phyloP scores from a whole-genome alignment of 129 eudicot species.

The Scalesia atractyloides region DNA sequence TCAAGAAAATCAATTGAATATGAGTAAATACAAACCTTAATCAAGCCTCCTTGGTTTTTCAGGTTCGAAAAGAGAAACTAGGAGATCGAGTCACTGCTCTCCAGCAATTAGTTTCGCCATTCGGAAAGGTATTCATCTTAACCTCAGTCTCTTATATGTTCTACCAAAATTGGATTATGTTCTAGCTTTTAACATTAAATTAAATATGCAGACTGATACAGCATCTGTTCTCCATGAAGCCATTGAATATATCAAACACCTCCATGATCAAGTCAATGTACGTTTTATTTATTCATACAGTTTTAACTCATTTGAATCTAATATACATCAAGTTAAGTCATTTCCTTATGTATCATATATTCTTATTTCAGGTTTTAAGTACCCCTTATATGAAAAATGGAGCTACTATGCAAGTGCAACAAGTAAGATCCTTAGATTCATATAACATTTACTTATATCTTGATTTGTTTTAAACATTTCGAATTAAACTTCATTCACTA shows the following conservation, averaged over 20 bases:
- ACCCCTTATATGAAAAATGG: constrained; percentile 79
- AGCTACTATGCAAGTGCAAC: constrained; percentile 56
- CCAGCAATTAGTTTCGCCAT: constrained; percentile 97
- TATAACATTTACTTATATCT: background rate
- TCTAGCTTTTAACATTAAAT: constrained; percentile 5
- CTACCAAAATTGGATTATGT: background rate
- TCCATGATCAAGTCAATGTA: constrained; percentile 95
- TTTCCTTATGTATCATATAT: background rate
- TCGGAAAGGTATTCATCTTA: constrained; percentile 72
- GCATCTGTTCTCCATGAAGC: constrained; percentile 99
- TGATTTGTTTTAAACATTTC: constrained; percentile 1
- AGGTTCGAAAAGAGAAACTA: constrained; percentile 97
- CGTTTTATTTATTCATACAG: constrained; percentile 20
- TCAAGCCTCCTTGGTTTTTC: constrained; percentile 11
- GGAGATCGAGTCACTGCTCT: constrained; percentile 98
- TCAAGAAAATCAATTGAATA: constrained; percentile 1
- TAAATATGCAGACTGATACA: constrained; percentile 78
- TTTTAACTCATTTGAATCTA: background rate
- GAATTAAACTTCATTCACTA: background rate
- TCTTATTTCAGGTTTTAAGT: constrained; percentile 59
- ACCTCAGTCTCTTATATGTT: background rate
- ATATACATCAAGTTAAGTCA: background rate
- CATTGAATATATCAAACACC: constrained; percentile 89
- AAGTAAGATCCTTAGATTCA: constrained; percentile 37
- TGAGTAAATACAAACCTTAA: constrained; percentile 18